Conservation (phyloP, 2,329 filamentous ascomycete species). For the Phialophora chinensis region DNA sequence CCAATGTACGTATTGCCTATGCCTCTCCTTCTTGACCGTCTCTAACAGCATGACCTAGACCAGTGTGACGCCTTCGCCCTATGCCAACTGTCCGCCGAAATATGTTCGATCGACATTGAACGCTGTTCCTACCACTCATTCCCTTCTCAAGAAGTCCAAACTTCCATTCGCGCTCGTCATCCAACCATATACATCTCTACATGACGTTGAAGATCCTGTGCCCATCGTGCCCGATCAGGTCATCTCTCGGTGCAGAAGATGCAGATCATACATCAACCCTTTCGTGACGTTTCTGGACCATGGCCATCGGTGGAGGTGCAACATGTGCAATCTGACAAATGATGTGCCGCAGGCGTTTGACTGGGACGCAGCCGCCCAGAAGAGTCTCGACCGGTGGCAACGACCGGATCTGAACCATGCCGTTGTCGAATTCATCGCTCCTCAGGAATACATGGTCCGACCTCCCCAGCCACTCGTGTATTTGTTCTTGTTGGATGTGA, state of each 20-base stretch:
- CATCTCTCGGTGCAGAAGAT: slow-evolving; percentile 93
- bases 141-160: slow-evolving; percentile 93
- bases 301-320: slow-evolving; percentile 97
- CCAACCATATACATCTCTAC: slow-evolving; percentile 90
- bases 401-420: slow-evolving; percentile 90
- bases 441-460: slow-evolving; percentile 99
- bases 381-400: slow-evolving; percentile 90
- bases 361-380: slow-evolving; percentile 92
- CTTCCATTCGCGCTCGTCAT: slow-evolving; percentile 95
- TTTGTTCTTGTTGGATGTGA: slow-evolving; percentile 93
- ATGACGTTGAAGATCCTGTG: slow-evolving; percentile 88
- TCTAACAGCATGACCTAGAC: slow-evolving; percentile 64
- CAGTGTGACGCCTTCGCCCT: slow-evolving; percentile 86
- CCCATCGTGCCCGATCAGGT: slow-evolving; percentile 96
- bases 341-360: slow-evolving; percentile 99
- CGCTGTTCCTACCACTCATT: slow-evolving; percentile 88
- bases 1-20: slow-evolving; percentile 72
- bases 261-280: slow-evolving; percentile 96
- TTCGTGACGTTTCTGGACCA: slow-evolving; percentile 97
- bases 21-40: background rate
- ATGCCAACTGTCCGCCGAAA: slow-evolving; percentile 89
- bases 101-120: slow-evolving; percentile 96
- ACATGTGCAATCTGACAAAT: slow-evolving; percentile 99
- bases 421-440: slow-evolving; percentile 97
- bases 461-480: slow-evolving; percentile 95